Conservation (phyloP, 1,284 basidiomycete genomes). For the Ustilago tritici region DNA sequence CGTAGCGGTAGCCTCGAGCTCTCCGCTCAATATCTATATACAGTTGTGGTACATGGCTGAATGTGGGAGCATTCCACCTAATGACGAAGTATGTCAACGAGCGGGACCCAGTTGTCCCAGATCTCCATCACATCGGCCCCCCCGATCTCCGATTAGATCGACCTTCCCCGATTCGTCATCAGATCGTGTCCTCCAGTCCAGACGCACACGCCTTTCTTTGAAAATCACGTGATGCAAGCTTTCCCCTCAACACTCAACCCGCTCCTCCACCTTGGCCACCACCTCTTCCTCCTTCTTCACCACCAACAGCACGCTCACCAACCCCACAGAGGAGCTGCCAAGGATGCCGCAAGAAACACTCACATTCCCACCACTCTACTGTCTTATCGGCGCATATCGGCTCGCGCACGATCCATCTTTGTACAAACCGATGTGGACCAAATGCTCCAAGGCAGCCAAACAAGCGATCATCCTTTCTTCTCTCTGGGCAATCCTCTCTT, state of each 20-base stretch:
- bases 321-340: neutral
- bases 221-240: too few relatives aligned
- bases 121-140: too few relatives aligned
- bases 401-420: conserved; percentile 59
- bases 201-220: too few relatives aligned
- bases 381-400: conserved; percentile 65
- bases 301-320: neutral
- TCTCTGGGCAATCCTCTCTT: conserved; percentile 56
- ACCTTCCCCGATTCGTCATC: too few relatives aligned
- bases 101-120: too few relatives aligned
- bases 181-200: too few relatives aligned
- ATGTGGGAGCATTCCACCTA: too few relatives aligned
- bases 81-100: too few relatives aligned
- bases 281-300: neutral
- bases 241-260: neutral
- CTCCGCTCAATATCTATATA: too few relatives aligned
- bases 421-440: conserved; percentile 66
- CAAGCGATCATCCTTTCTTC: conserved; percentile 49
- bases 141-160: too few relatives aligned
- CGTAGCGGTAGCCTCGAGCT: too few relatives aligned
- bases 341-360: conserved; percentile 67
- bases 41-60: too few relatives aligned
- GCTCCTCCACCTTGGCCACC: neutral
- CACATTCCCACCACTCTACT: conserved; percentile 63
- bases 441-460: conserved; percentile 52